Base-by-base conservation (phyloP, 768 basidiomycete species). In the Lepiota venenata region DNA sequence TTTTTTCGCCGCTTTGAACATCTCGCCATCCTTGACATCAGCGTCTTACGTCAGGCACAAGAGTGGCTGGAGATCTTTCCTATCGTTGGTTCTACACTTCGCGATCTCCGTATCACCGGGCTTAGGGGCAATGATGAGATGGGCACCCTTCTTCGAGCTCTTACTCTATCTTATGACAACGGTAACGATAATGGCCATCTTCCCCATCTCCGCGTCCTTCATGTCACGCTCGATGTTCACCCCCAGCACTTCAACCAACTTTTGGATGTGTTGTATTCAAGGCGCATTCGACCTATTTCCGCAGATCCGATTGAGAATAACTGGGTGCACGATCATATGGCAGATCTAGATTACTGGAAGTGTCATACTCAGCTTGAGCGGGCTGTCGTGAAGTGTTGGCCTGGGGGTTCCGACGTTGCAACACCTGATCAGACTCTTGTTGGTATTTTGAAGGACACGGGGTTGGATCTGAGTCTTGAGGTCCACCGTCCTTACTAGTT, bases 41-140 rank as follows among this genome's bases (percentile, higher is more conserved):
- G 29, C 12, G 50, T 43, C 11, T 51, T 51, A 1, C 50, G 42
- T 8, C 36, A 29, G 2, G 40, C 50, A 0, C 41, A 43, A 22
- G 50, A 51, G 25, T 51, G 50, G 50, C 29, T 51, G 1, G 50
- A 51, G 9, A n/a, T 51, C 1, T 51, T 51, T 14, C 29, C 42
- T n/a, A 43, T 43, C 12, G 42, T 51, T n/a, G 41, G 40, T 1
- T 11, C 32, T 2, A 51, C 8, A 10, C 2, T 51, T 0, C 50
- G 41, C 10, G 43, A 40, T 0, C 50, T 51, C 20, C 25, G 29
- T 4, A 41, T 50, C 21, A 43, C 39, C 12, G 50, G 40, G 0
- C 41, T 41, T 22, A 50, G 50, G 9, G 50, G 42, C 42, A 25
- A 41, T 11, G 51, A 52, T 2, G 51, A 52, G 29, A 52, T 35